phyloP scores from a whole-genome alignment of 1,284 basidiomycete genomes.

The Trichosporon sp. region DNA sequence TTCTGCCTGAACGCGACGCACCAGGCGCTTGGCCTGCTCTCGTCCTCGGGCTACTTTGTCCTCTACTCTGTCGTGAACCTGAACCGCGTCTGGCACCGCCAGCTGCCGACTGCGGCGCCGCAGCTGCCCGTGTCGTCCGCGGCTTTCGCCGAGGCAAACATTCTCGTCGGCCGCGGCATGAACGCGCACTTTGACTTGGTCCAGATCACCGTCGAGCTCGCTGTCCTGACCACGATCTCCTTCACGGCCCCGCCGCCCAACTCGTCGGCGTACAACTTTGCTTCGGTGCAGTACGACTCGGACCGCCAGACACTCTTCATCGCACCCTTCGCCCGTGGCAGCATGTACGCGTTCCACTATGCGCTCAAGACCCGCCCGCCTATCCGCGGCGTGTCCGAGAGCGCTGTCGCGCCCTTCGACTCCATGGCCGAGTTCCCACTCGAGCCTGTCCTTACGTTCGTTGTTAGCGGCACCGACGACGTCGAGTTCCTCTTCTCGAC shows the following conservation, averaged over 20 bases:
- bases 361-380: constrained; percentile 47
- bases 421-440: constrained; percentile 42
- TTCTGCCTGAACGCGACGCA: constrained; percentile 50
- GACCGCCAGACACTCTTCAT: constrained; percentile 40
- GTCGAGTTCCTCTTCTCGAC: constrained; percentile 41
- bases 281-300: constrained; percentile 46
- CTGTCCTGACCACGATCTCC: constrained; percentile 45
- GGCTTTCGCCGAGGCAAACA: constrained; percentile 48
- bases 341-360: constrained; percentile 46
- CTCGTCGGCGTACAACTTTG: constrained; percentile 33
- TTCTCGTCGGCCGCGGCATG: constrained; percentile 46
- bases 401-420: constrained; percentile 37
- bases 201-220: constrained; percentile 47
- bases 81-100: constrained; percentile 48
- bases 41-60: constrained; percentile 38
- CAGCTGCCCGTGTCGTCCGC: constrained; percentile 37
- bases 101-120: constrained; percentile 37
- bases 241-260: constrained; percentile 36
- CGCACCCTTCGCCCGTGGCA: constrained; percentile 40
- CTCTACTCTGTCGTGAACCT: constrained; percentile 43
- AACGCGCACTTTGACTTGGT: constrained; percentile 49
- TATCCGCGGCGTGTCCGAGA: constrained; percentile 31
- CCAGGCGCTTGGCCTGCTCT: constrained; percentile 48
- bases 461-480: constrained; percentile 34
- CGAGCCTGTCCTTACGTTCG: constrained; percentile 40